Evolutionary conservation across 2,329 filamentous ascomycete genomes (phyloP).

Genomic region (Xylariales sp.): DNA sequence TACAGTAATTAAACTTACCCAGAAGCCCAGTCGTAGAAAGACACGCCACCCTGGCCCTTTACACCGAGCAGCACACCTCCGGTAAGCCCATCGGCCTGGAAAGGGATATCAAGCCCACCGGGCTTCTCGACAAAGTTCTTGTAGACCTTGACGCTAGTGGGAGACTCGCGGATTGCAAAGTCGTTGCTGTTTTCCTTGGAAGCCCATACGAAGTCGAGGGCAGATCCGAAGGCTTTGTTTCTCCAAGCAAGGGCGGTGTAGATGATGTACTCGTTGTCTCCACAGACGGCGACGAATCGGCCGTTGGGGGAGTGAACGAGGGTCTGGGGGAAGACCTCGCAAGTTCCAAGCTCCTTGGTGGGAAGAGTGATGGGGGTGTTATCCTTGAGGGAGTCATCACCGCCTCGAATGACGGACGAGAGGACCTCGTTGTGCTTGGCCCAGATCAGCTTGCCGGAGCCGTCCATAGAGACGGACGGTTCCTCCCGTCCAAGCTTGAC

Average conservation of each 20-base stretch:
- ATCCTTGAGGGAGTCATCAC: constrained; percentile 78
- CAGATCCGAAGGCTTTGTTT: constrained; percentile 95
- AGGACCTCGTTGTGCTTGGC: constrained; percentile 93
- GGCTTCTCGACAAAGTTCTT: constrained; percentile 94
- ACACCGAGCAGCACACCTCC: constrained; percentile 90
- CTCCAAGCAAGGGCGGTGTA: constrained; percentile 95
- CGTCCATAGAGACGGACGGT: constrained; percentile 95
- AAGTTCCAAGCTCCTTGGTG: constrained; percentile 91
- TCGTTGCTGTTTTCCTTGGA: constrained; percentile 98
- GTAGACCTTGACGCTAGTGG: constrained; percentile 93
- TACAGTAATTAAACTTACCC: too few relatives aligned
- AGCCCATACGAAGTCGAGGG: constrained; percentile 94
- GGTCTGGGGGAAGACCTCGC: constrained; percentile 94
- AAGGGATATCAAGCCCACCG: constrained; percentile 87
- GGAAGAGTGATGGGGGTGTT: constrained; percentile 80
- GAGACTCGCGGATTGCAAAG: constrained; percentile 92
- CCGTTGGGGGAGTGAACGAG: constrained; percentile 95
- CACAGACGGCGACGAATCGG: constrained; percentile 75
- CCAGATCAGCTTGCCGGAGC: constrained; percentile 93
- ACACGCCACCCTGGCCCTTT: constrained; percentile 89
- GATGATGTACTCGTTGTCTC: constrained; percentile 98
- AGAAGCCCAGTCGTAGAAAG: constrained; percentile 93
- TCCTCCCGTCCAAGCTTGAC: constrained; percentile 97
- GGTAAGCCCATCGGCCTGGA: constrained; percentile 86
- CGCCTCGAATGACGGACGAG: constrained; percentile 90